Percentiles rank a stretch among this genome's conserved stretches.
These are phyloP conservation scores for Cordyceps farinosa DNA, from an alignment of 2,329 filamentous ascomycete genomes.

Conservation along the genomic window DNA sequence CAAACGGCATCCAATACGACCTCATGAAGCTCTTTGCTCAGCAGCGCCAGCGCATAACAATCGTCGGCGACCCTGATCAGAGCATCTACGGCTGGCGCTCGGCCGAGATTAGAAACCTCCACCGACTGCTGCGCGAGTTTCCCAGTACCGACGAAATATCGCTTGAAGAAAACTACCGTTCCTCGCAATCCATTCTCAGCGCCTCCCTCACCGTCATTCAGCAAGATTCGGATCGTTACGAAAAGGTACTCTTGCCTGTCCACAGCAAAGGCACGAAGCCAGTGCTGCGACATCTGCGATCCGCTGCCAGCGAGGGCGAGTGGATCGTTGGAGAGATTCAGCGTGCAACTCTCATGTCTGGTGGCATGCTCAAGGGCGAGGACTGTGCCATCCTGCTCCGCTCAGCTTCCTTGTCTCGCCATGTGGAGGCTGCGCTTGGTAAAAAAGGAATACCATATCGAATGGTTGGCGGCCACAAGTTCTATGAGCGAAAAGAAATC, in stretches of 20 bases:
- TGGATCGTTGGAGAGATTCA: conserved; percentile 88
- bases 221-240: conserved; percentile 76
- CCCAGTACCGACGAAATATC: conserved; percentile 76
- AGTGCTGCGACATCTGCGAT: conserved; percentile 72
- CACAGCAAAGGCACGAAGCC: conserved; percentile 77
- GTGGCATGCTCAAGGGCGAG: conserved; percentile 65
- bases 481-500: conserved; percentile 88
- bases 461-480: conserved; percentile 87
- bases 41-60: conserved; percentile 71
- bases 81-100: conserved; percentile 97
- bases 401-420: conserved; percentile 74
- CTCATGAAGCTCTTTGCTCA: conserved; percentile 86
- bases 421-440: conserved; percentile 80
- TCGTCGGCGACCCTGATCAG: conserved; percentile 95
- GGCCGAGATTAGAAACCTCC: conserved; percentile 85
- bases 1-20: conserved; percentile 91
- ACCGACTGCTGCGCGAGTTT: conserved; percentile 72
- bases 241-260: conserved; percentile 75
- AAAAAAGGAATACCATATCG: conserved; percentile 80
- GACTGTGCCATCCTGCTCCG: conserved; percentile 88
- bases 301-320: conserved; percentile 68
- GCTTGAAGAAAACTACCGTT: conserved; percentile 91
- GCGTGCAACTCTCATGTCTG: conserved; percentile 66
- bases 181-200: conserved; percentile 77
- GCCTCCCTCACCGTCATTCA: conserved; percentile 84